Conservation (phyloP, 768 basidiomycete species). For the Pulveroboletus sp. region DNA sequence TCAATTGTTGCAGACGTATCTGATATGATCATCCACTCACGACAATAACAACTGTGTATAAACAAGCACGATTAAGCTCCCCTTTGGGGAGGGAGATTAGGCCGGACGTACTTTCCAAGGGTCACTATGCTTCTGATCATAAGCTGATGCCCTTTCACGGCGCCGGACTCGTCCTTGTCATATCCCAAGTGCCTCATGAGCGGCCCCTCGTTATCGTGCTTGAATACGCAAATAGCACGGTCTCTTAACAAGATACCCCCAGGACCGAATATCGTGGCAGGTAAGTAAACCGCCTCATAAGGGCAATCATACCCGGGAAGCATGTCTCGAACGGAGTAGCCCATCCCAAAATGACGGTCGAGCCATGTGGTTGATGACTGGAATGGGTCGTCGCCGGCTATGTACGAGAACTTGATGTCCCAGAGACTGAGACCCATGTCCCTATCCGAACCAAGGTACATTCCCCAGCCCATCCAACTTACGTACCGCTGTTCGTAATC, state of each 20-base stretch:
- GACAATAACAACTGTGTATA: conserved; percentile 53
- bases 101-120: conserved; percentile 53
- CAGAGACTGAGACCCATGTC: conserved; percentile 65
- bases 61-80: neutral
- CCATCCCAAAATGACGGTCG: conserved; percentile 65
- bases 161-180: conserved; percentile 52
- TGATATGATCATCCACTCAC: conserved; percentile 31
- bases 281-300: conserved; percentile 54
- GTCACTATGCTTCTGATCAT: conserved; percentile 55
- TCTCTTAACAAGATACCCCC: conserved; percentile 42
- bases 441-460: conserved; percentile 59
- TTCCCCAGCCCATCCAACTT: conserved; percentile 66
- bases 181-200: conserved; percentile 56
- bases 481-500: conserved; percentile 49
- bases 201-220: conserved; percentile 55
- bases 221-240: conserved; percentile 63
- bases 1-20: neutral
- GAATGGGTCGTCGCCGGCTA: conserved; percentile 58
- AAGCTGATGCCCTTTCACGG: conserved; percentile 56
- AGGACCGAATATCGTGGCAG: conserved; percentile 49
- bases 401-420: conserved; percentile 47
- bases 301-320: conserved; percentile 69
- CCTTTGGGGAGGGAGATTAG: neutral
- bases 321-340: conserved; percentile 50
- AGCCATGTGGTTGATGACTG: conserved; percentile 61